A percentile compares a stretch with the other conserved stretches of the same genome.
These are phyloP conservation scores for Trypanosoma lewisi DNA, from an alignment of 208 protist genomes.

Conservation along the genomic window DNA sequence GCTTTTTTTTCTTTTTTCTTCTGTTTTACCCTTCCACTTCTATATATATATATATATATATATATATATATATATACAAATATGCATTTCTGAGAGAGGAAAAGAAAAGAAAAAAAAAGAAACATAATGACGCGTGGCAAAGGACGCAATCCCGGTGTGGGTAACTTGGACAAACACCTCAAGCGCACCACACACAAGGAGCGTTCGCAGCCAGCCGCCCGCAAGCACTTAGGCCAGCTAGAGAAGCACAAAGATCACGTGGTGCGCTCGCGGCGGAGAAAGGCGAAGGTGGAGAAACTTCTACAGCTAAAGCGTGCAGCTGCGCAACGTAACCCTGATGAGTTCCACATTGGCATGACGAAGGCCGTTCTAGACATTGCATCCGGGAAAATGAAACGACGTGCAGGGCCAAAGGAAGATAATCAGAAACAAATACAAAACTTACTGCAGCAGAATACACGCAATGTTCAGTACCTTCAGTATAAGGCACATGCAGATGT, in stretches of 20 bases:
- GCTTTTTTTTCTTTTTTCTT: conserved; percentile 7
- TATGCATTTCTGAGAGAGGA: no score
- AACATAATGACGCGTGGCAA: conserved; percentile 82
- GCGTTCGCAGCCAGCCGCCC: conserved; percentile 77
- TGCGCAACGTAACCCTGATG: conserved; percentile 91
- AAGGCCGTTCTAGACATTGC: conserved; percentile 85
- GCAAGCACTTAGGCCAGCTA: conserved; percentile 84
- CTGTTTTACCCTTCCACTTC: neutral
- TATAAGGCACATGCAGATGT: conserved; percentile 74
- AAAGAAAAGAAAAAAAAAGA: neutral
- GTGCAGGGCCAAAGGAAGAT: conserved; percentile 38
- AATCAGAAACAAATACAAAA: conserved; percentile 59
- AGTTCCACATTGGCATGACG: conserved; percentile 94
- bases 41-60: no score
- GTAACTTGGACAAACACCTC: conserved; percentile 85
- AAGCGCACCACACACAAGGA: conserved; percentile 89
- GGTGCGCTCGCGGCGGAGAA: conserved; percentile 71
- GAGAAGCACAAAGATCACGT: conserved; percentile 95
- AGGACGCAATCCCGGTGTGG: conserved; percentile 79
- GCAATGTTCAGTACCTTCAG: conserved; percentile 84
- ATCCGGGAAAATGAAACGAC: conserved; percentile 77
- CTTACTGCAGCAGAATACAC: conserved; percentile 56
- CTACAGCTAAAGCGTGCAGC: conserved; percentile 77
- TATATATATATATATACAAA: no score
- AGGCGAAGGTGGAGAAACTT: conserved; percentile 73